A percentile compares a stretch with the other conserved stretches of the same genome.
These are phyloP conservation scores for Fusarium nelsonii DNA, from an alignment of 2,329 filamentous ascomycete species.

Conservation along the genomic window DNA sequence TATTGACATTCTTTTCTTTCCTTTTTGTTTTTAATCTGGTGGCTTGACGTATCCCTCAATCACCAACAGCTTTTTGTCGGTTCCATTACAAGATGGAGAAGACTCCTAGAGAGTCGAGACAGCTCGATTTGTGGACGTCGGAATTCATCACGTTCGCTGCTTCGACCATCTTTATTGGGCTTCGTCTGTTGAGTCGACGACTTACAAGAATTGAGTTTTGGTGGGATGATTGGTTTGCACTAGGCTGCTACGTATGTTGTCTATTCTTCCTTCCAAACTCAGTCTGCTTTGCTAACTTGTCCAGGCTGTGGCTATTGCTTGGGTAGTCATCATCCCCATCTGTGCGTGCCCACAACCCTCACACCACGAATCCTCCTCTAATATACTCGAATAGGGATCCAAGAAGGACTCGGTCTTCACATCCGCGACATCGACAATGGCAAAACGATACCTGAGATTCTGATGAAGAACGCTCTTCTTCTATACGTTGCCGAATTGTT, in stretches of 20 bases:
- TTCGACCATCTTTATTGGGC: constrained; percentile 26
- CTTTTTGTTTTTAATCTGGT: not conserved
- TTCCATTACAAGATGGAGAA: constrained; percentile 12
- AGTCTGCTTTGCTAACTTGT: not conserved
- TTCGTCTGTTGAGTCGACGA: constrained; percentile 32
- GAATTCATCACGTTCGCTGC: constrained; percentile 34
- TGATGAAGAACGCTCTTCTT: constrained; percentile 20
- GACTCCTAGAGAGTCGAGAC: constrained; percentile 24
- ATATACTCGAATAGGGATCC: constrained; percentile 23
- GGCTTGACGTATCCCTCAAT: not conserved
- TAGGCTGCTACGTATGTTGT: constrained; percentile 28
- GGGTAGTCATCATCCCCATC: constrained; percentile 33
- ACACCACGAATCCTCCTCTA: not conserved
- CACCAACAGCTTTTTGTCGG: not conserved
- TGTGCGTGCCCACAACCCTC: constrained; percentile 7
- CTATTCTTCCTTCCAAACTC: rapidly evolving
- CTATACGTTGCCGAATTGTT: constrained; percentile 45
- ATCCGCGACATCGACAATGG: constrained; percentile 25
- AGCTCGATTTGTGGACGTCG: constrained; percentile 31
- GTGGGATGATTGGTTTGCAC: constrained; percentile 41
- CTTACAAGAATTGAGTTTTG: constrained; percentile 36
- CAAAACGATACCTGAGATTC: constrained; percentile 7
- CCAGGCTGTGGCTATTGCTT: constrained; percentile 32
- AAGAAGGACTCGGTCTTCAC: constrained; percentile 35
- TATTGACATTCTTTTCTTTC: not conserved